These are phyloP conservation scores for Colletotrichum sublineola DNA, from an alignment of 2,329 filamentous ascomycete genomes.

Conservation along the genomic window DNA sequence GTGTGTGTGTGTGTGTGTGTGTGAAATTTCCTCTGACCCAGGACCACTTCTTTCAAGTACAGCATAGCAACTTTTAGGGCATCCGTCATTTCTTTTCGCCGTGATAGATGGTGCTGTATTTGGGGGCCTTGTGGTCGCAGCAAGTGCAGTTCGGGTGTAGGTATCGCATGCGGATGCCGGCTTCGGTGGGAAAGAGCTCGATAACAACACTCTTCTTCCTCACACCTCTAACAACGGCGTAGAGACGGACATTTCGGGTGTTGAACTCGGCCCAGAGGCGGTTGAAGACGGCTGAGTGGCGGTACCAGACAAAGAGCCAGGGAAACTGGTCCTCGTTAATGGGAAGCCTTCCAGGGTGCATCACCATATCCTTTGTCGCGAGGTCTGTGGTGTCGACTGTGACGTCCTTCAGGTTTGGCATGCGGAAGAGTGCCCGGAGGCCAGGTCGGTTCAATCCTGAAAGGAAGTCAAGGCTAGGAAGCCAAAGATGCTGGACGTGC, in stretches of 20 bases:
- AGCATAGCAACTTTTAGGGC: background rate
- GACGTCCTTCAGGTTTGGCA: background rate
- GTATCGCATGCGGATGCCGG: constrained; percentile 3
- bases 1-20: background rate
- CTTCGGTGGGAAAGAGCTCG: background rate
- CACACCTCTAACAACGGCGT: background rate
- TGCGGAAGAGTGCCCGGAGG: background rate
- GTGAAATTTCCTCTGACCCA: background rate
- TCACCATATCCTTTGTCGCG: background rate
- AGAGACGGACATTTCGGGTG: background rate
- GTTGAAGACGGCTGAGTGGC: background rate
- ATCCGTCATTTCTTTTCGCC: no score
- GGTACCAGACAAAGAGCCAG: background rate
- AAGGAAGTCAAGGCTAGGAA: background rate
- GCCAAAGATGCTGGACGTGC: background rate
- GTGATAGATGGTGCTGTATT: background rate
- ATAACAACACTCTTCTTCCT: background rate
- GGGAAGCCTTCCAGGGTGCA: background rate
- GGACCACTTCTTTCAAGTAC: background rate
- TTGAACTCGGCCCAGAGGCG: background rate
- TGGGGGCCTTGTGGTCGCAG: background rate
- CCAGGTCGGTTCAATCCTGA: background rate
- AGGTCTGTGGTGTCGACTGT: background rate
- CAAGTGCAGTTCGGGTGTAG: constrained; percentile 6
- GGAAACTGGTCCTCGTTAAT: background rate